Evolutionary conservation across 768 basidiomycete genomes (phyloP), one percentile per base, ranked within the genome.

Genomic region (Panus rudis): DNA sequence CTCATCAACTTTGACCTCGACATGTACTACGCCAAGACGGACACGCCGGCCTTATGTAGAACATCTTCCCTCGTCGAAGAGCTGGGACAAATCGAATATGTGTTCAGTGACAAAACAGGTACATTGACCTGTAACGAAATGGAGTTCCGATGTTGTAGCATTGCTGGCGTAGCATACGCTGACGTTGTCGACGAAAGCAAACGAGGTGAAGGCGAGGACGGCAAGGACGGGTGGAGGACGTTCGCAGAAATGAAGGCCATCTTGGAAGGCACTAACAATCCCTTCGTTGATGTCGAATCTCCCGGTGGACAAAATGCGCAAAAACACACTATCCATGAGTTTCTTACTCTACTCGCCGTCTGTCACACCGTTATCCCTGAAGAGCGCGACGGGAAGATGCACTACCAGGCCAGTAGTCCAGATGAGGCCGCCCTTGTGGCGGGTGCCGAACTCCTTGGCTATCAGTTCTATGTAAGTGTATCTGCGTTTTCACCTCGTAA

Each of bases 351-450:
- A 17, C 71, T 98, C 39, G 85, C 94, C 2, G 92, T 98, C 25
- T 99, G 96, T 52, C 96, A 99, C 58, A 98, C 96, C 1, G 96
- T 99, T 52, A 98, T 98, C 55, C 96, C 96, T 2, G 96, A 98
- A 65, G 64, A 82, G 42, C 80, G 75, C 53, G 79, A 89, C 46
- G 92, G 78, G n/a, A 94, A 92, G 71, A 85, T 88, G 49, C 70
- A 83, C 8, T 99, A 84, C 56, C 96, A 99, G 61, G 96, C 96
- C 2, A 93, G 90, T 49, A 94, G 92, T 68, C 96, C 96, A 0
- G 96, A 98, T 56, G 94, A 99, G 62, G 96, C 92, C 0, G 96
- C 96, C 2, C 67, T 99, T 31, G 96, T 99, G 1, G 78, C 85
- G 0, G 96, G 96, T 4, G 96, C 96, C 0, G 92, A 98, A 57